These are phyloP conservation scores for Quercus glauca DNA, from an alignment of 306 rosid species.

Conservation along the genomic window DNA sequence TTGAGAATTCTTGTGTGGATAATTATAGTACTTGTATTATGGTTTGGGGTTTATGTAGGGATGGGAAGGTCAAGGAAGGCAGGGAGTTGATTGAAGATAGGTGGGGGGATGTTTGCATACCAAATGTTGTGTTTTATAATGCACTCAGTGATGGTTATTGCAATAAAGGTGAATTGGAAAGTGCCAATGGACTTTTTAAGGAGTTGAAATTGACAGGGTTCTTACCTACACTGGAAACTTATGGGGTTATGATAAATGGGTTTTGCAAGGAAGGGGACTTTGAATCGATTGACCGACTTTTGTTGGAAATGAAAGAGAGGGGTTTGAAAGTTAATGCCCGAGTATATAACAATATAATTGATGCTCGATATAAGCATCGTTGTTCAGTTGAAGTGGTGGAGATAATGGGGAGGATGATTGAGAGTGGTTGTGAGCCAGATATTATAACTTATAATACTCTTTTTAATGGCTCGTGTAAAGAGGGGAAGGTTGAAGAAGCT, in stretches of 20 bases:
- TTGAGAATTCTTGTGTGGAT: slow-evolving; percentile 33
- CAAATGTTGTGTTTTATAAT: slow-evolving; percentile 71
- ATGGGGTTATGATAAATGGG: slow-evolving; percentile 63
- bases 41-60: slow-evolving; percentile 60
- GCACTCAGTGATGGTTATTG: slow-evolving; percentile 69
- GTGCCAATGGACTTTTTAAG: slow-evolving; percentile 49
- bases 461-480: slow-evolving; percentile 52
- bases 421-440: slow-evolving; percentile 67
- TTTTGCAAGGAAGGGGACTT: slow-evolving; percentile 68
- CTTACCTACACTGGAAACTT: slow-evolving; percentile 58
- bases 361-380: slow-evolving; percentile 57
- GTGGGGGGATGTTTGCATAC: slow-evolving; percentile 74
- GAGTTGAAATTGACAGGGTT: slow-evolving; percentile 71
- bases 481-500: slow-evolving; percentile 65
- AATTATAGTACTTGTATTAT: slow-evolving; percentile 68
- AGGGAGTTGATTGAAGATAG: slow-evolving; percentile 53
- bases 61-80: slow-evolving; percentile 65
- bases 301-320: slow-evolving; percentile 59
- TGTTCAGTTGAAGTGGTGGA: slow-evolving; percentile 38
- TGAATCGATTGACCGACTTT: slow-evolving; percentile 47
- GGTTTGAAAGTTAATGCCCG: slow-evolving; percentile 47
- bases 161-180: slow-evolving; percentile 49
- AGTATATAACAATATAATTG: slow-evolving; percentile 61
- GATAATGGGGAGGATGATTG: slow-evolving; percentile 45
- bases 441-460: slow-evolving; percentile 60